These are phyloP conservation scores for Scheffersomyces parashehatae DNA, from an alignment of 1,139 yeast genomes.

Conservation along the genomic window DNA sequence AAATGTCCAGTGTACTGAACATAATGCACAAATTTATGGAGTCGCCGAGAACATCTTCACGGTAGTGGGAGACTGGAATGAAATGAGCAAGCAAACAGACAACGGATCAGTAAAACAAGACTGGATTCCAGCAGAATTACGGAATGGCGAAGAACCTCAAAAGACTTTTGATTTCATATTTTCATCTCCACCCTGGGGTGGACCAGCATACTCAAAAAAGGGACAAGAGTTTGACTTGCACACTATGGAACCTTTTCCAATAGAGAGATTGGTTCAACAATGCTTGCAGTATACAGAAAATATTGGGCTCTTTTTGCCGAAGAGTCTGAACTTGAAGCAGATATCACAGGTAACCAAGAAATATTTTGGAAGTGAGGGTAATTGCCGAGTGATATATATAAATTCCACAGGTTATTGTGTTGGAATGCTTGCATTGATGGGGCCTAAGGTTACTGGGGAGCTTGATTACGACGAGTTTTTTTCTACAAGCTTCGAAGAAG, in stretches of 20 bases:
- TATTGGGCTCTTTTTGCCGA: slow-evolving; percentile 75
- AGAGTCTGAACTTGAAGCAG: slow-evolving; percentile 64
- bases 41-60: slow-evolving; percentile 52
- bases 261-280: slow-evolving; percentile 45
- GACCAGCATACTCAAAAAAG: slow-evolving; percentile 59
- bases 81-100: slow-evolving; percentile 26
- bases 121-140: slow-evolving; percentile 32
- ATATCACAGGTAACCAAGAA: slow-evolving; percentile 46
- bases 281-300: slow-evolving; percentile 48
- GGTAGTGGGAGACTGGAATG: slow-evolving; percentile 58
- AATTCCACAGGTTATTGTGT: slow-evolving; percentile 44
- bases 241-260: slow-evolving; percentile 49
- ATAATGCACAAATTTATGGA: slow-evolving; percentile 73
- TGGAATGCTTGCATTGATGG: slow-evolving; percentile 65
- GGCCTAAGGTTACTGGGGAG: slow-evolving; percentile 31
- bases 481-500: neutral
- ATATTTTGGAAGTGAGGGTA: slow-evolving; percentile 45
- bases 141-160: slow-evolving; percentile 12
- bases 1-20: slow-evolving; percentile 65
- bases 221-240: slow-evolving; percentile 15
- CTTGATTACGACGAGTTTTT: neutral
- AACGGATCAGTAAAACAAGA: slow-evolving; percentile 16
- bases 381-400: slow-evolving; percentile 51
- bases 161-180: slow-evolving; percentile 65
- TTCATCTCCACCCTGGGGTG: slow-evolving; percentile 98